Conservation (phyloP, 306 rosid species). For the Acacia confusa region DNA sequence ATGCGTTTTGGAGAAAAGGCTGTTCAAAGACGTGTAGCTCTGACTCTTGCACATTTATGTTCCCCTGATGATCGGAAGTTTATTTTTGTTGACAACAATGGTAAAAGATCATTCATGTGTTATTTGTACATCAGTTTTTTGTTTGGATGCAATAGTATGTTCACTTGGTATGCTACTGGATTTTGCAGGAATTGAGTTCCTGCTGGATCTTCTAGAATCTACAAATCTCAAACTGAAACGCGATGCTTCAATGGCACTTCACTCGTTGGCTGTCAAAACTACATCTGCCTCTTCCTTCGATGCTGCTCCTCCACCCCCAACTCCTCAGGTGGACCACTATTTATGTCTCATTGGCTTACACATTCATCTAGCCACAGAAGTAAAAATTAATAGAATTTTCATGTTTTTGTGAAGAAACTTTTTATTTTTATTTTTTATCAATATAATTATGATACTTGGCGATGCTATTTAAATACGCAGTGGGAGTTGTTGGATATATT, state of each 20-base stretch:
- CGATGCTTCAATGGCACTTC: constrained; percentile 79
- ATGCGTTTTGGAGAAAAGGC: constrained; percentile 62
- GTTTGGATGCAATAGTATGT: not conserved
- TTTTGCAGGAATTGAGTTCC: constrained; percentile 75
- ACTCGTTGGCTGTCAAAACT: constrained; percentile 71
- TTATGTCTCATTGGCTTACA: not conserved
- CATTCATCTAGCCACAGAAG: not conserved
- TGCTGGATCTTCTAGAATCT: constrained; percentile 74
- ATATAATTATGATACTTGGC: not conserved
- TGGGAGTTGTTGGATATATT: not conserved
- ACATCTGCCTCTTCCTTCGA: constrained; percentile 59
- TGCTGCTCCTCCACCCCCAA: constrained; percentile 84
- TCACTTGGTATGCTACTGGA: constrained; percentile 17
- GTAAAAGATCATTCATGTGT: constrained; percentile 35
- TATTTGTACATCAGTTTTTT: not conserved
- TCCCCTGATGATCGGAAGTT: constrained; percentile 62
- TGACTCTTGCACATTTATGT: constrained; percentile 93
- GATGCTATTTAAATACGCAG: not conserved
- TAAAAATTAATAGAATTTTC: not conserved
- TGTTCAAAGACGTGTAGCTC: constrained; percentile 67
- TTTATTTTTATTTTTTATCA: not conserved
- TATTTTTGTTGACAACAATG: constrained; percentile 74
- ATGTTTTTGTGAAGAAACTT: not conserved
- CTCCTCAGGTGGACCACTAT: constrained; percentile 61
- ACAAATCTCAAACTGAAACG: constrained; percentile 55